Conservation (phyloP, 2,329 filamentous ascomycete species). For the Trichoderma asperellum region DNA sequence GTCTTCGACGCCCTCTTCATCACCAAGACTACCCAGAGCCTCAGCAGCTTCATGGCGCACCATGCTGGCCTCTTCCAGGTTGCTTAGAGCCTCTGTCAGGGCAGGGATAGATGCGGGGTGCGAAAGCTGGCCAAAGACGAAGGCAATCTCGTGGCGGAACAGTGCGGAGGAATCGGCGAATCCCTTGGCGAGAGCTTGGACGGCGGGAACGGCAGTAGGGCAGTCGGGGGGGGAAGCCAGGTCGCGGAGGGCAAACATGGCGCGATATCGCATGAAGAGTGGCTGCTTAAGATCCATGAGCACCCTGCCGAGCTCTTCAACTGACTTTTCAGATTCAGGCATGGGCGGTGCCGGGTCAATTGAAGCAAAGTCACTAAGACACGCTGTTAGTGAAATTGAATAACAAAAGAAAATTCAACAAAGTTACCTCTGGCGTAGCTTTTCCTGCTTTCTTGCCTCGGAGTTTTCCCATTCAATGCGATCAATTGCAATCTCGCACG, state of each 20-base stretch:
- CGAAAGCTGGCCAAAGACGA: slow-evolving; percentile 94
- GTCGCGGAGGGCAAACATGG: slow-evolving; percentile 97
- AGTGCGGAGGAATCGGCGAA: slow-evolving; percentile 85
- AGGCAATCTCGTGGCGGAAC: slow-evolving; percentile 97
- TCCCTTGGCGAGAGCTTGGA: slow-evolving; percentile 83
- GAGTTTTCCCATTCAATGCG: slow-evolving; percentile 93
- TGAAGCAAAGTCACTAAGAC: slow-evolving; percentile 82
- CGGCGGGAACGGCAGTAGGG: slow-evolving; percentile 84
- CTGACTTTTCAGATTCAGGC: slow-evolving; percentile 69
- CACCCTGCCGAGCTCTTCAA: slow-evolving; percentile 73
- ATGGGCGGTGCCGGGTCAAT: slow-evolving; percentile 93
- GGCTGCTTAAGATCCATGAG: slow-evolving; percentile 79
- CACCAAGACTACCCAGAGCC: slow-evolving; percentile 89
- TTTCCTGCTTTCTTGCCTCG: slow-evolving; percentile 70
- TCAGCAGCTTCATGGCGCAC: slow-evolving; percentile 97
- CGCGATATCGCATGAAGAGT: slow-evolving; percentile 90
- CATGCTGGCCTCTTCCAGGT: slow-evolving; percentile 88
- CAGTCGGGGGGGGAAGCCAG: slow-evolving; percentile 91
- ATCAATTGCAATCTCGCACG: slow-evolving; percentile 94
- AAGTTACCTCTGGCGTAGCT: slow-evolving; percentile 76
- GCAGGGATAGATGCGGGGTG: slow-evolving; percentile 97
- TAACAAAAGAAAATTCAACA: slow-evolving; percentile 8
- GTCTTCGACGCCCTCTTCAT: slow-evolving; percentile 90
- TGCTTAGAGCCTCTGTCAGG: slow-evolving; percentile 74
- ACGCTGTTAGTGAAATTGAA: slow-evolving; percentile 37